Evolutionary conservation across 2,329 filamentous ascomycete genomes (phyloP), one percentile per base, ranked within the genome.

Genomic region (Cladosporium sp.): DNA sequence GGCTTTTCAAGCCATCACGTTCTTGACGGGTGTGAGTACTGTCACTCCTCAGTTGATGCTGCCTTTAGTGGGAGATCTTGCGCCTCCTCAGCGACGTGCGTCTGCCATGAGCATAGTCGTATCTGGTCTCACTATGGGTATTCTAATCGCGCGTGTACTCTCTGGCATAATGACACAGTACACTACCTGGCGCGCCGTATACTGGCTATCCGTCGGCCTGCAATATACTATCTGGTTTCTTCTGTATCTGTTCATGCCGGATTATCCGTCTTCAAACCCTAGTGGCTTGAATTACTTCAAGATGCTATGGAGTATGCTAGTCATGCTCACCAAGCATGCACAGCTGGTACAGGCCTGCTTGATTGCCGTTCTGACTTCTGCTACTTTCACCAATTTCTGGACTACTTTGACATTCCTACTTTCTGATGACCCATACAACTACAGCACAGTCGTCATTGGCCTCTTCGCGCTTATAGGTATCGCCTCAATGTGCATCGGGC

Each of bases 371-470:
- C 77, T 84, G 56, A 76, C 75, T 4, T 76, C 77, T 6, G 75
- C 77, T 0, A 80, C 79, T 1, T 87, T 87, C 64, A 87, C 84
- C 2, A 73, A 68, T 24, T 85, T 83, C 71, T 88, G 84, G 84
- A 88, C 84, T 0, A 92, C 88, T 0, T 68, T 93, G 32, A 92
- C 87, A 0, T 95, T 95, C 63, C 75, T 93, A 4, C 79, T 95
- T 15, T 80, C 86, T 0, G 83, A 79, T 0, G 69, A 78, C 2
- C 87, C 88, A 0, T 95, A 89, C 62, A 67, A 77, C 48, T 91
- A 86, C 64, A 70, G 76, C 0, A 81, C 85, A 0, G 65, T 89
- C 0, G 74, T 78, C 3, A 90, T 93, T 43, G 88, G 88, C 0
- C 74, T 93, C 4, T 93, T 93, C 64, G 86, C 86, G 0, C 72